These are phyloP conservation scores for Sutorius australiensis DNA, from an alignment of 768 basidiomycete species.

Conservation along the genomic window DNA sequence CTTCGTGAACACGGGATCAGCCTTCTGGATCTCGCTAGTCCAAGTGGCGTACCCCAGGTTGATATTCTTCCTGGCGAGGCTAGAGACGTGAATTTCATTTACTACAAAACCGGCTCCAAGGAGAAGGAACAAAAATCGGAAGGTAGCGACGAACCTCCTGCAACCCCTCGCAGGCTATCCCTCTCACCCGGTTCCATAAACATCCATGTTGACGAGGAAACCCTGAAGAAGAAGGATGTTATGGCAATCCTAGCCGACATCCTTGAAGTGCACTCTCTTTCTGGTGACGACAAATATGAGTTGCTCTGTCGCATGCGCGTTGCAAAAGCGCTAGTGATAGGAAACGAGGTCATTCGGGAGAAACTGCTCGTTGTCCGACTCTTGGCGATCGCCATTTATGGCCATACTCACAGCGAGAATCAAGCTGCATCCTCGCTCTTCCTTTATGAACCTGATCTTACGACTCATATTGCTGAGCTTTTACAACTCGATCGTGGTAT, in stretches of 20 bases:
- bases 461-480: conserved; percentile 83
- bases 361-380: conserved; percentile 80
- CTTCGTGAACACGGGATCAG: conserved; percentile 77
- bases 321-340: conserved; percentile 62
- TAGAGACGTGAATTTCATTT: conserved; percentile 76
- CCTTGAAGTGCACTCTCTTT: conserved; percentile 62
- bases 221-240: conserved; percentile 56
- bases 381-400: conserved; percentile 86
- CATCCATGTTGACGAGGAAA: conserved; percentile 60
- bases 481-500: conserved; percentile 76
- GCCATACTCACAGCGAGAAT: conserved; percentile 78
- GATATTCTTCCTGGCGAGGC: conserved; percentile 67
- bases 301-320: conserved; percentile 82
- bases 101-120: conserved; percentile 62
- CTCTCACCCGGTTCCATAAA: conserved; percentile 48
- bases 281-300: conserved; percentile 83
- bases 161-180: conserved; percentile 49
- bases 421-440: conserved; percentile 80
- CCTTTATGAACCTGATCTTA: conserved; percentile 91
- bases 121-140: conserved; percentile 49
- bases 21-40: conserved; percentile 66
- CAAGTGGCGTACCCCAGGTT: conserved; percentile 48
- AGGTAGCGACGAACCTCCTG: conserved; percentile 38
- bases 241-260: conserved; percentile 76
- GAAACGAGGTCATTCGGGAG: conserved; percentile 60